phyloP scores from a whole-genome alignment of 1,139 yeast species.

The Blastobotrys illinoisensis region DNA sequence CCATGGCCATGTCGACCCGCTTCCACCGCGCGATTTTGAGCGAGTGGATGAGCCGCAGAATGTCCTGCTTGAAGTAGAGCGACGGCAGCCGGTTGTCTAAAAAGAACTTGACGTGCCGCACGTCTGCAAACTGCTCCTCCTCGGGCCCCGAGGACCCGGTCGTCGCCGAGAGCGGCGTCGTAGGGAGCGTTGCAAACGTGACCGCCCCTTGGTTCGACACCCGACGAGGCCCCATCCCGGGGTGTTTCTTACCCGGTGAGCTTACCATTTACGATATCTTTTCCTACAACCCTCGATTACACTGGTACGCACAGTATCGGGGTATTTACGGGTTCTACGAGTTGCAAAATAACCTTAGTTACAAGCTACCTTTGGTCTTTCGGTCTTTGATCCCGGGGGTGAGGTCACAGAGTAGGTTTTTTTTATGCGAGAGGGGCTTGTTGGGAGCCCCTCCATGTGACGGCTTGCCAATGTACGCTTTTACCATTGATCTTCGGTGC shows the following conservation, averaged over 20 bases:
- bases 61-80: constrained; percentile 81
- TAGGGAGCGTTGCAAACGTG: constrained; percentile 7
- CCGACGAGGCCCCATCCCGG: constrained; percentile 2
- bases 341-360: too few relatives aligned
- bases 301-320: too few relatives aligned
- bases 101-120: constrained; percentile 22
- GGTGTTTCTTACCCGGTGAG: neutral
- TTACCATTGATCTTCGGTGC: neutral
- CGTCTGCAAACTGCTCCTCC: constrained; percentile 10
- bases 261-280: neutral
- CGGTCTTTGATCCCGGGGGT: too few relatives aligned
- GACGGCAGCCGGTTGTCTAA: constrained; percentile 71
- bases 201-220: constrained; percentile 2
- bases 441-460: neutral
- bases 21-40: constrained; percentile 78
- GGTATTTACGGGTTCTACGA: neutral
- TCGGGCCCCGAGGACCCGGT: neutral
- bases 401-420: neutral
- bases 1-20: constrained; percentile 33
- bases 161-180: constrained; percentile 7
- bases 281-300: too few relatives aligned
- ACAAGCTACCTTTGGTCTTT: neutral
- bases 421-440: neutral
- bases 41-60: constrained; percentile 58
- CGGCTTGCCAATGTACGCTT: too few relatives aligned